Percentiles rank a stretch among this genome's conserved stretches.
These are phyloP conservation scores for Corchorus capsularis DNA, from an alignment of 345 rosid species.

Conservation along the genomic window DNA sequence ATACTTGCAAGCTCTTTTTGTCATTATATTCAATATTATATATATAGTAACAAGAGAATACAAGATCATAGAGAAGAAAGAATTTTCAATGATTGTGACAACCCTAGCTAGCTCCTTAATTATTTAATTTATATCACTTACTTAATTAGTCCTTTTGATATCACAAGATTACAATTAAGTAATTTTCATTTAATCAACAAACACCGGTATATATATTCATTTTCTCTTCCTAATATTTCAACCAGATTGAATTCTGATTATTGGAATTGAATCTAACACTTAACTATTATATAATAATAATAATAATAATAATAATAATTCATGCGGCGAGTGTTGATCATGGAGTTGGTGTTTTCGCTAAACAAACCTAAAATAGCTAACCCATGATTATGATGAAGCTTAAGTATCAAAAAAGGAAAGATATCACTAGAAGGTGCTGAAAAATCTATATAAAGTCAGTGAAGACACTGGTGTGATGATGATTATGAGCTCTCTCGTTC, in stretches of 20 bases:
- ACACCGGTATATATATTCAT: background rate
- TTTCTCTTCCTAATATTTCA: too few relatives aligned
- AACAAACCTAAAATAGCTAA: too few relatives aligned
- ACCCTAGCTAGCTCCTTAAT: background rate
- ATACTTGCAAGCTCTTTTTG: background rate
- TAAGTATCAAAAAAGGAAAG: too few relatives aligned
- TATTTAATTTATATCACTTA: background rate
- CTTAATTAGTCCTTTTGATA: too few relatives aligned
- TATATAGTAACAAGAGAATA: background rate
- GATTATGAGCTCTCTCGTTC: background rate
- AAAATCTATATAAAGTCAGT: conserved; percentile 24
- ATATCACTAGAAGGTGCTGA: conserved; percentile 20
- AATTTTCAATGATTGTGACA: conserved; percentile 47
- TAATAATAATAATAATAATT: too few relatives aligned
- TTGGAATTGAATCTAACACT: too few relatives aligned
- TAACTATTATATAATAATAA: too few relatives aligned
- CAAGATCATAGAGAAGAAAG: background rate
- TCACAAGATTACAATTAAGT: background rate
- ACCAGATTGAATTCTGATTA: too few relatives aligned
- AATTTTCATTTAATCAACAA: background rate
- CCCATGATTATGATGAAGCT: too few relatives aligned
- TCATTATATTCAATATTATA: background rate
- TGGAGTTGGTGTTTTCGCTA: too few relatives aligned
- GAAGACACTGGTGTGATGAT: background rate
- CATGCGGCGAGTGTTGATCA: too few relatives aligned